Conservation (phyloP, 441 rosid species). For the Euphorbia celastroides region DNA sequence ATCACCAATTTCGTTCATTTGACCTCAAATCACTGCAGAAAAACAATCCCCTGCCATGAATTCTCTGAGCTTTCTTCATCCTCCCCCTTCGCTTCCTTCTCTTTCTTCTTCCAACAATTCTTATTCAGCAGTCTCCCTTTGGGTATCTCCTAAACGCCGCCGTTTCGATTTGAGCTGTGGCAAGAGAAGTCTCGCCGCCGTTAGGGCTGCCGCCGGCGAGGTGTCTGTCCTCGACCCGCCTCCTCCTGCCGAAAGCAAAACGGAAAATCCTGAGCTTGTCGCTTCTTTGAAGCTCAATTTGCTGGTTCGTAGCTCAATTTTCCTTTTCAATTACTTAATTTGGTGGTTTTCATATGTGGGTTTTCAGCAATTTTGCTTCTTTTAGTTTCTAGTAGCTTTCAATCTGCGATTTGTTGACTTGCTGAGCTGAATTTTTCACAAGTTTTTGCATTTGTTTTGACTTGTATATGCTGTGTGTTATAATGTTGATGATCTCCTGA, state of each 20-base stretch:
- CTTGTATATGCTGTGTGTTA: not conserved
- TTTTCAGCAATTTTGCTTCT: not conserved
- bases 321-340: not conserved
- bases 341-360: not conserved
- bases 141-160: not conserved
- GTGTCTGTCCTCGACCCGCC: conserved; percentile 36
- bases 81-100: conserved; percentile 15
- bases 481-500: no score
- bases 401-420: not conserved
- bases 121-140: not conserved
- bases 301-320: conserved; percentile 37
- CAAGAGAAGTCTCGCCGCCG: conserved; percentile 11
- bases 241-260: conserved; percentile 16
- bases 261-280: conserved; percentile 13
- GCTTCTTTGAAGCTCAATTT: conserved; percentile 58
- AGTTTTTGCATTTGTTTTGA: not conserved
- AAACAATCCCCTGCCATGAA: conserved; percentile 19
- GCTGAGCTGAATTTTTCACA: no score
- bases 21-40: not conserved
- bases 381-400: not conserved
- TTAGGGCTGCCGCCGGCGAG: conserved; percentile 39
- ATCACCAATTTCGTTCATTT: not conserved
- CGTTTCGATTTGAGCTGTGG: not conserved
- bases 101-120: conserved; percentile 8
- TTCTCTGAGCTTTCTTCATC: conserved; percentile 26